A percentile compares a stretch with the other conserved stretches of the same genome.
These are phyloP conservation scores for Psilocybe sp. DNA, from an alignment of 768 basidiomycete species.

Conservation along the genomic window DNA sequence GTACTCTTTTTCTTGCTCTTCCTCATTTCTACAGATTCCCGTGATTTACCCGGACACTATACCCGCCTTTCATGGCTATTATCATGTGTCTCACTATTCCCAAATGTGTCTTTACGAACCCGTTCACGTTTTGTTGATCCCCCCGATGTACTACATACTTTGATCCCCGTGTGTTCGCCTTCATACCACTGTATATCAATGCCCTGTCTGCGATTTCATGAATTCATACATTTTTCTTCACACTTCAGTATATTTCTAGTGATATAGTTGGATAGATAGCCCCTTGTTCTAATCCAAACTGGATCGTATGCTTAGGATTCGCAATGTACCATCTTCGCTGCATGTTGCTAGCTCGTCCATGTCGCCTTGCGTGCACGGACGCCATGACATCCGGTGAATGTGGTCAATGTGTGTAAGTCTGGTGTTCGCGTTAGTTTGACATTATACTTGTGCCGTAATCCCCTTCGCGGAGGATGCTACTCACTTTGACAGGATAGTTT, in stretches of 20 bases:
- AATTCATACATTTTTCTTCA: slow-evolving; percentile 55
- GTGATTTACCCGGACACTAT: slow-evolving; percentile 47
- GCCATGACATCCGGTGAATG: slow-evolving; percentile 81
- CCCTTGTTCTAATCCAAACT: slow-evolving; percentile 41
- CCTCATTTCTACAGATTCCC: slow-evolving; percentile 31
- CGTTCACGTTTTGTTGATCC: slow-evolving; percentile 27
- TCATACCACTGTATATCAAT: slow-evolving; percentile 3
- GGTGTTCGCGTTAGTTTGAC: slow-evolving; percentile 6
- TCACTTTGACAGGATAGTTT: slow-evolving; percentile 52
- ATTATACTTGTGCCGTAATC: background rate
- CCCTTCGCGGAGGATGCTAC: slow-evolving; percentile 11
- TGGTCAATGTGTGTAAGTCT: slow-evolving; percentile 78
- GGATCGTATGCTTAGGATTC: slow-evolving; percentile 63
- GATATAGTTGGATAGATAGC: slow-evolving; percentile 29
- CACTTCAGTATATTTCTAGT: slow-evolving; percentile 29
- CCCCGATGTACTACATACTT: too few species aligned
- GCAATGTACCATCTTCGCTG: slow-evolving; percentile 91
- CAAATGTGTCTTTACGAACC: slow-evolving; percentile 61
- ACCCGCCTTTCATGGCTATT: slow-evolving; percentile 62
- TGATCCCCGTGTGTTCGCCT: too few species aligned
- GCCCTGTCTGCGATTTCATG: slow-evolving; percentile 52
- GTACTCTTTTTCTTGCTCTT: slow-evolving; percentile 38
- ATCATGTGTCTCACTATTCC: slow-evolving; percentile 26
- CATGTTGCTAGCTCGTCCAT: slow-evolving; percentile 71
- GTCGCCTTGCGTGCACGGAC: slow-evolving; percentile 37